These are phyloP conservation scores for Apiospora arundinis DNA, from an alignment of 2,329 filamentous ascomycete genomes.

Conservation along the genomic window DNA sequence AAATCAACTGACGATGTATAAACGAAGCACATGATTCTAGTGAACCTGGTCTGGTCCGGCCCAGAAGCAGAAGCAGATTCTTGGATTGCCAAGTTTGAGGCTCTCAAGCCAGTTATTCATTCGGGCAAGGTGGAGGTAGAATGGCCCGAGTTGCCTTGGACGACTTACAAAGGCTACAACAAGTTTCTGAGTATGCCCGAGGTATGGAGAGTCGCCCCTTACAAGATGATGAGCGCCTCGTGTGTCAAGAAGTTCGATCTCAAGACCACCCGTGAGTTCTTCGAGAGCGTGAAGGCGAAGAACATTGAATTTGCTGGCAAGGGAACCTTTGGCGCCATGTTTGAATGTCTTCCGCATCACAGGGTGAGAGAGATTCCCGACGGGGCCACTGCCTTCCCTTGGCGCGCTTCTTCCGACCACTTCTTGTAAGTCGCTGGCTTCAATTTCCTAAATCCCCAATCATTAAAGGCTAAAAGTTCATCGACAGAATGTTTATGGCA, in stretches of 20 bases:
- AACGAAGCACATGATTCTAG: constrained; percentile 3
- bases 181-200: constrained; percentile 12
- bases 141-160: constrained; percentile 13
- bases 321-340: constrained; percentile 11
- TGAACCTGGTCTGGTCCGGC: background rate
- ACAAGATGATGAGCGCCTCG: constrained; percentile 12
- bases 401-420: constrained; percentile 1
- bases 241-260: constrained; percentile 14
- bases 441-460: background rate
- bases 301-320: constrained; percentile 16
- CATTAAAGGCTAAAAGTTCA: background rate
- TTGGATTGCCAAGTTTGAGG: constrained; percentile 9
- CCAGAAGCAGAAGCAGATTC: background rate
- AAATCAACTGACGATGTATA: background rate
- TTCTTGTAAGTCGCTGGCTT: background rate
- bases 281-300: constrained; percentile 3
- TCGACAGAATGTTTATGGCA: background rate
- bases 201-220: constrained; percentile 9
- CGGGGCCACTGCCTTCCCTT: background rate
- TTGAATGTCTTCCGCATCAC: constrained; percentile 12
- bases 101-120: background rate
- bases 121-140: background rate
- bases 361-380: constrained; percentile 1
- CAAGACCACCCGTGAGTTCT: constrained; percentile 8
- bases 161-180: constrained; percentile 19